Evolutionary conservation across 768 basidiomycete species (phyloP).

Genomic region (Hypholoma sublateritium): DNA sequence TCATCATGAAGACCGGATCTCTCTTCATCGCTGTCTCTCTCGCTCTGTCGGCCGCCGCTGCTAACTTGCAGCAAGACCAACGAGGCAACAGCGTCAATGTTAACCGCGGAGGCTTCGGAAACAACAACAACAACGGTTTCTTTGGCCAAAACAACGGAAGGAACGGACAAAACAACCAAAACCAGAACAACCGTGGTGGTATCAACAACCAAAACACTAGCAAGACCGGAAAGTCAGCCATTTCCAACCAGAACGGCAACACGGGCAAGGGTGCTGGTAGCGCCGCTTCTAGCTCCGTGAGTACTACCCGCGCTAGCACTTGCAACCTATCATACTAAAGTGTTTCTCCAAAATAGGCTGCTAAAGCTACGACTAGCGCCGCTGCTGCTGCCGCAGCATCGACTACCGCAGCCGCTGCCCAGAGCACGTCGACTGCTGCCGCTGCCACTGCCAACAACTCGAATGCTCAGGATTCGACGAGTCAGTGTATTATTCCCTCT

Average conservation of each 20-base stretch:
- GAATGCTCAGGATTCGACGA: constrained; percentile 37
- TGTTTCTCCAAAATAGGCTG: not conserved
- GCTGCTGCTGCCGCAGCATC: constrained; percentile 12
- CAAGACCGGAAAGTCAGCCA: too few relatives aligned
- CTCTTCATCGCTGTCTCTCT: constrained; percentile 28
- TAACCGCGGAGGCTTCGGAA: constrained; percentile 21
- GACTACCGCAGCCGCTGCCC: constrained; percentile 19
- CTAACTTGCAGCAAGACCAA: constrained; percentile 14
- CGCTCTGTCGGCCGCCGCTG: constrained; percentile 27
- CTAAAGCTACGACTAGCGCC: constrained; percentile 8
- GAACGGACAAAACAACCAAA: constrained; percentile 20
- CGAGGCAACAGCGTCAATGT: constrained; percentile 16
- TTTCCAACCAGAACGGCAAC: constrained; percentile 12
- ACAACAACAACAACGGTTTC: constrained; percentile 19
- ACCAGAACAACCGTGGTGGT: constrained; percentile 13
- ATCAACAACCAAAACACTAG: constrained; percentile 14
- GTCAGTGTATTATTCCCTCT: constrained; percentile 17
- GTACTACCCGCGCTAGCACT: too few relatives aligned
- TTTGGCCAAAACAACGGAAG: constrained; percentile 19
- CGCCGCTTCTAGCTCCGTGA: too few relatives aligned
- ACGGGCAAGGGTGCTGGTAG: constrained; percentile 8
- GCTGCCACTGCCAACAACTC: constrained; percentile 22
- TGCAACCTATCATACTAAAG: too few relatives aligned
- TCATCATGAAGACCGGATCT: constrained; percentile 31
- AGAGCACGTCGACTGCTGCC: constrained; percentile 18